A percentile compares a stretch with the other conserved stretches of the same genome.
phyloP scores from a whole-genome alignment of 108 stramenopile species.

The Ochromonas danica region DNA sequence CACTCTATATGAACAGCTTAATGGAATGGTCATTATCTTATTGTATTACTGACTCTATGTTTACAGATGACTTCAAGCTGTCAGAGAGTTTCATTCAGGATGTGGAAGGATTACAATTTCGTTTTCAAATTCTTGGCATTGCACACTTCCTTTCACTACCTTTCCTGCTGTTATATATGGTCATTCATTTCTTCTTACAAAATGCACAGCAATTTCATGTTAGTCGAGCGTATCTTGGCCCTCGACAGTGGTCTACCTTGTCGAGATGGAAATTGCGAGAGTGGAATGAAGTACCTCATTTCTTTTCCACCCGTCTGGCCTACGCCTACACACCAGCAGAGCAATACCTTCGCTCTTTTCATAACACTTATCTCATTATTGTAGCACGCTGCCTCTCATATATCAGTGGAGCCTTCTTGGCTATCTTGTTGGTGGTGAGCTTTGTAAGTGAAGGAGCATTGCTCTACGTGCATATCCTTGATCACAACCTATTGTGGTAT shows the following conservation, averaged over 20 bases:
- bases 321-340: conserved; percentile 71
- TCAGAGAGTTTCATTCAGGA: conserved; percentile 80
- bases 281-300: conserved; percentile 90
- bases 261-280: conserved; percentile 89
- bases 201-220: conserved; percentile 85
- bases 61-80: conserved; percentile 67
- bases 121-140: conserved; percentile 78
- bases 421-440: conserved; percentile 78
- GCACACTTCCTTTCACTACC: conserved; percentile 84
- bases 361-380: conserved; percentile 68
- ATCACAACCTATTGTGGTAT: conserved; percentile 90
- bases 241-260: conserved; percentile 78
- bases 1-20: conserved; percentile 62
- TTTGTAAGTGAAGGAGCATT: conserved; percentile 87
- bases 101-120: conserved; percentile 63
- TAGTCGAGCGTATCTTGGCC: conserved; percentile 77
- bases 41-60: conserved; percentile 93
- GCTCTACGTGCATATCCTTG: conserved; percentile 80
- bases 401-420: conserved; percentile 85
- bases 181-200: conserved; percentile 82
- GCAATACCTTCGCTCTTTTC: conserved; percentile 76
- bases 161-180: conserved; percentile 85
- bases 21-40: conserved; percentile 82
- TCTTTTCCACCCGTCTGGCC: conserved; percentile 64
- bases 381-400: conserved; percentile 75